Evolutionary conservation across 2,329 filamentous ascomycete genomes (phyloP).

Genomic region (Ophiosphaerella herpotricha): DNA sequence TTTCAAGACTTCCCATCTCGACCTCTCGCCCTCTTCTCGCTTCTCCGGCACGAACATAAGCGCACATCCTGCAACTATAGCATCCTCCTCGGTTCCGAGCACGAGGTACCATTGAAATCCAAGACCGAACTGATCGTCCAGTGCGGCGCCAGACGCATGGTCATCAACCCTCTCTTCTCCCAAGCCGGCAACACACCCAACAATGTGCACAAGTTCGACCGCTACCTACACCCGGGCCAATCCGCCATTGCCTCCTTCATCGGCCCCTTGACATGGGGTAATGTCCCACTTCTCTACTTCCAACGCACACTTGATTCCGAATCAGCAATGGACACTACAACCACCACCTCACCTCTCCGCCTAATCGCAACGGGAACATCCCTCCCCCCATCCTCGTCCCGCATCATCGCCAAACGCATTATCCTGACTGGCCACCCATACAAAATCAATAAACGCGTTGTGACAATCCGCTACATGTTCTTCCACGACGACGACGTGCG

Average conservation of each 20-base stretch:
- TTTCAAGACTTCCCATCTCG: slow-evolving; percentile 58
- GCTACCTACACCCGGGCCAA: slow-evolving; percentile 87
- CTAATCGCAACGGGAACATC: slow-evolving; percentile 88
- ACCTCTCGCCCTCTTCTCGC: slow-evolving; percentile 79
- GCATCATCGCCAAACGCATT: slow-evolving; percentile 90
- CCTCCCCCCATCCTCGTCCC: slow-evolving; percentile 71
- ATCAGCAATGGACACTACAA: neutral
- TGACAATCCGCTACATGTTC: slow-evolving; percentile 99
- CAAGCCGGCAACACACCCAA: slow-evolving; percentile 89
- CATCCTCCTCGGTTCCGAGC: slow-evolving; percentile 80
- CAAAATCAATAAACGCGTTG: slow-evolving; percentile 98
- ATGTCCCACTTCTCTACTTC: slow-evolving; percentile 89
- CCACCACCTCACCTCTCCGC: slow-evolving; percentile 55
- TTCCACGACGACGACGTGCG: slow-evolving; percentile 94
- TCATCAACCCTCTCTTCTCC: slow-evolving; percentile 90
- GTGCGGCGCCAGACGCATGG: slow-evolving; percentile 82
- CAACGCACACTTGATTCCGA: slow-evolving; percentile 58
- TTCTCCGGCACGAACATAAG: slow-evolving; percentile 95
- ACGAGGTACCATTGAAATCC: slow-evolving; percentile 76
- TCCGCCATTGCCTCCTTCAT: slow-evolving; percentile 89
- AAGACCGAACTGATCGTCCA: slow-evolving; percentile 93
- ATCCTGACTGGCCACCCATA: slow-evolving; percentile 95
- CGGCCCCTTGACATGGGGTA: slow-evolving; percentile 89
- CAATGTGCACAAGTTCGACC: slow-evolving; percentile 95
- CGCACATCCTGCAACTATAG: slow-evolving; percentile 83